These are phyloP conservation scores for Paraglomus occultum DNA, from an alignment of 192 early-diverging fungal species.

Conservation along the genomic window DNA sequence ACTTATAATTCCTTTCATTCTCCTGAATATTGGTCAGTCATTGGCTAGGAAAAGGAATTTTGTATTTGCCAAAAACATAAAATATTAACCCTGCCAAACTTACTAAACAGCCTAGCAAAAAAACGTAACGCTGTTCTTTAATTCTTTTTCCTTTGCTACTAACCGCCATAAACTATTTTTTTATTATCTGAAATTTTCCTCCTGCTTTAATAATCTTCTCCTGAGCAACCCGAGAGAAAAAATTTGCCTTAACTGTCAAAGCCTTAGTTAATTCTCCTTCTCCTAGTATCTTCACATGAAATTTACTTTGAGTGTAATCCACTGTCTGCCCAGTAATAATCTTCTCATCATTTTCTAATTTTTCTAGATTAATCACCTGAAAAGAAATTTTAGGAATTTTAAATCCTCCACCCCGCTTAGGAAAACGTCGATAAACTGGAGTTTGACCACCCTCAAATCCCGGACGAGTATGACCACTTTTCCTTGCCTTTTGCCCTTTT, in stretches of 20 bases:
- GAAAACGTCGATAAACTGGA: conserved; percentile 6
- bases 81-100: background rate
- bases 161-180: background rate
- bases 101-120: conserved; percentile 6
- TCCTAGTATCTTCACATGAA: conserved; percentile 7
- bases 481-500: conserved; percentile 10
- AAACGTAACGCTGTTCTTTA: background rate
- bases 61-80: background rate
- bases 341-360: background rate
- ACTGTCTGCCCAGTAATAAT: conserved; percentile 3
- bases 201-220: background rate
- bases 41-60: conserved; percentile 10
- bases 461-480: conserved; percentile 17
- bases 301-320: background rate
- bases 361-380: conserved; percentile 10
- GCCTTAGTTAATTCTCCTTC: conserved; percentile 2
- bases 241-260: background rate
- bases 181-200: background rate
- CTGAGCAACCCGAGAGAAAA: conserved; percentile 2
- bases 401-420: conserved; percentile 9
- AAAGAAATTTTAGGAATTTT: background rate
- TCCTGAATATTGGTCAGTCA: background rate
- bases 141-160: conserved; percentile 6
- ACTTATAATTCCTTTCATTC: background rate
- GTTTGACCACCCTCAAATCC: conserved; percentile 19